Evolutionary conservation across 2,329 filamentous ascomycete genomes (phyloP).

Genomic region (Scytalidium sp.): DNA sequence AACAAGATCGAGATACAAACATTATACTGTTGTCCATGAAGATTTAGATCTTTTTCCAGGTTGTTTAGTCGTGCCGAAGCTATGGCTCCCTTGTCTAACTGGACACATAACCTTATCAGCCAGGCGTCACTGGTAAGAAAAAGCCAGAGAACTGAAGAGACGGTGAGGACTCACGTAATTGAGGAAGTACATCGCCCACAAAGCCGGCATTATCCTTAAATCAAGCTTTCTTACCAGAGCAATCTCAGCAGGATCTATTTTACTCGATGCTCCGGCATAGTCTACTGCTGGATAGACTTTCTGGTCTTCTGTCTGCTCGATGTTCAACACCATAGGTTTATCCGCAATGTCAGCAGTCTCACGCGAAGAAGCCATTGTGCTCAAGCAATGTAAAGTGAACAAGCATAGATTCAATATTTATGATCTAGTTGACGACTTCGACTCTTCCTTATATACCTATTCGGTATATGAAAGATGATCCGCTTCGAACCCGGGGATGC

Average conservation of each 20-base stretch:
- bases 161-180: slow-evolving; percentile 27
- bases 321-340: not conserved
- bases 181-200: slow-evolving; percentile 39
- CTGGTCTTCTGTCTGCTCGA: not conserved
- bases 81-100: slow-evolving; percentile 49
- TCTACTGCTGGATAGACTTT: slow-evolving; percentile 7
- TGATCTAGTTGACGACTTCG: too few species aligned
- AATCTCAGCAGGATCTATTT: slow-evolving; percentile 32
- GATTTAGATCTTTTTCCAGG: slow-evolving; percentile 47
- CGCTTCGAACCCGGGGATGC: too few species aligned
- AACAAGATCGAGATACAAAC: slow-evolving; percentile 47
- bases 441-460: too few species aligned
- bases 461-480: too few species aligned
- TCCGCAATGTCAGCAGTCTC: not conserved
- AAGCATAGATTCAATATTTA: too few species aligned
- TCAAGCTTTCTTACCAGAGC: slow-evolving; percentile 35
- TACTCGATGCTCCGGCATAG: slow-evolving; percentile 26
- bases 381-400: too few species aligned
- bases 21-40: slow-evolving; percentile 47
- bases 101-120: not conserved
- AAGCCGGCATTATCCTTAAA: slow-evolving; percentile 36
- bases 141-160: slow-evolving; percentile 6
- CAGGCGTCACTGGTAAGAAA: slow-evolving; percentile 27
- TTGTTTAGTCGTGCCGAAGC: slow-evolving; percentile 53
- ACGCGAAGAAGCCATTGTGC: too few species aligned